Percentiles rank a stretch among this genome's conserved stretches.
Conservation (phyloP, 371 early-diverging fungal genomes). For the Chytridiales sp. region DNA sequence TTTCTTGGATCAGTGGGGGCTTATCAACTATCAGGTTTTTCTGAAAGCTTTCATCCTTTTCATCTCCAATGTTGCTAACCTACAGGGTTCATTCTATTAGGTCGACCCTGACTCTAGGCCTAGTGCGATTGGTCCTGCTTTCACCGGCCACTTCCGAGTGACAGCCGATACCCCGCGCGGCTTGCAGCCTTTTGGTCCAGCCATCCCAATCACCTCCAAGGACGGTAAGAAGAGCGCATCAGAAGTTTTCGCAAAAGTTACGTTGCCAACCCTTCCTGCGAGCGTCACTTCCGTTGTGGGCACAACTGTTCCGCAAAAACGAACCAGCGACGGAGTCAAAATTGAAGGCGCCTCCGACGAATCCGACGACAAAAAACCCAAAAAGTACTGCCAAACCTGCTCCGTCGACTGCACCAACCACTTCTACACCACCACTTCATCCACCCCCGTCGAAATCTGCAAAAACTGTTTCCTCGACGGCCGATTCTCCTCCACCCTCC, state of each 20-base stretch:
- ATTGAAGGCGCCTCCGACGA: neutral
- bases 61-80: neutral
- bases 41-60: neutral
- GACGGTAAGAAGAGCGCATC: constrained; percentile 14
- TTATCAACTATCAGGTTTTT: constrained; percentile 95
- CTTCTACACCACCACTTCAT: constrained; percentile 79
- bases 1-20: constrained; percentile 98
- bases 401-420: constrained; percentile 80
- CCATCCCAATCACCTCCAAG: constrained; percentile 21
- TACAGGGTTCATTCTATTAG: constrained; percentile 38
- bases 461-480: constrained; percentile 88
- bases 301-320: too few species aligned
- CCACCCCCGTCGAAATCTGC: constrained; percentile 85
- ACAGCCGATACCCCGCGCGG: constrained; percentile 95
- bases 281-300: constrained; percentile 11
- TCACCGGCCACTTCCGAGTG: constrained; percentile 93
- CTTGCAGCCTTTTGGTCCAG: constrained; percentile 77
- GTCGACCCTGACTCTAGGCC: constrained; percentile 89
- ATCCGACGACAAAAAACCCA: constrained; percentile 30
- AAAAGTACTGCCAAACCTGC: constrained; percentile 82
- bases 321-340: constrained; percentile 11
- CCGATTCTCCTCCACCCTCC: constrained; percentile 83
- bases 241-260: constrained; percentile 9
- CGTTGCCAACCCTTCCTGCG: constrained; percentile 16
- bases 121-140: constrained; percentile 90